A percentile compares a stretch with the other conserved stretches of the same genome.
phyloP scores from a whole-genome alignment of 2,329 filamentous ascomycete species.

The Arthrobotrys megalospora region DNA sequence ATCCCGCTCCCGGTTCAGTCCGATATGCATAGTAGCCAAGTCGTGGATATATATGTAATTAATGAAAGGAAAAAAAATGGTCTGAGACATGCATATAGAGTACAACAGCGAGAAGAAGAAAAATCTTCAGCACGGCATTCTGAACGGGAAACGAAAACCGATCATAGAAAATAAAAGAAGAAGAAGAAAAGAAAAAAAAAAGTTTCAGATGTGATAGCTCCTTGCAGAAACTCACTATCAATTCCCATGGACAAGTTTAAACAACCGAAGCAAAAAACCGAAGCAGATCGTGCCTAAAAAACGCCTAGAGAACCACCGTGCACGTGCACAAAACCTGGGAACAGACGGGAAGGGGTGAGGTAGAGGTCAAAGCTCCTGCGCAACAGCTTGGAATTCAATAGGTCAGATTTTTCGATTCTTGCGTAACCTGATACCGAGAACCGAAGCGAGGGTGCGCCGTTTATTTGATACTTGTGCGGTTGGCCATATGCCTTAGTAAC shows the following conservation, averaged over 20 bases:
- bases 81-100: slow-evolving; percentile 26
- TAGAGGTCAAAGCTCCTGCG: slow-evolving; percentile 49
- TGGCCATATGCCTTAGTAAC: neutral
- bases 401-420: slow-evolving; percentile 16
- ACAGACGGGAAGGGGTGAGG: slow-evolving; percentile 4
- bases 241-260: slow-evolving; percentile 29
- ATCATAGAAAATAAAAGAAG: neutral
- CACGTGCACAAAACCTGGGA: slow-evolving; percentile 24
- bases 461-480: slow-evolving; percentile 5
- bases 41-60: slow-evolving; percentile 7
- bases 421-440: slow-evolving; percentile 41
- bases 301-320: neutral
- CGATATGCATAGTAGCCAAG: slow-evolving; percentile 24
- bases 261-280: slow-evolving; percentile 10
- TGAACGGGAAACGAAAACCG: neutral
- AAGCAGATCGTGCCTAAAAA: slow-evolving; percentile 15
- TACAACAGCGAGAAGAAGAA: neutral
- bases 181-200: slow-evolving; percentile 14
- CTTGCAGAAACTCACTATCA: slow-evolving; percentile 14
- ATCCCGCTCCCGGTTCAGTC: slow-evolving; percentile 46
- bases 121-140: neutral
- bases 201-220: neutral
- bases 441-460: neutral
- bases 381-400: neutral
- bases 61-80: slow-evolving; percentile 36